Conservation (phyloP, 2,329 filamentous ascomycete species). For the Sphaerostilbella broomeana region DNA sequence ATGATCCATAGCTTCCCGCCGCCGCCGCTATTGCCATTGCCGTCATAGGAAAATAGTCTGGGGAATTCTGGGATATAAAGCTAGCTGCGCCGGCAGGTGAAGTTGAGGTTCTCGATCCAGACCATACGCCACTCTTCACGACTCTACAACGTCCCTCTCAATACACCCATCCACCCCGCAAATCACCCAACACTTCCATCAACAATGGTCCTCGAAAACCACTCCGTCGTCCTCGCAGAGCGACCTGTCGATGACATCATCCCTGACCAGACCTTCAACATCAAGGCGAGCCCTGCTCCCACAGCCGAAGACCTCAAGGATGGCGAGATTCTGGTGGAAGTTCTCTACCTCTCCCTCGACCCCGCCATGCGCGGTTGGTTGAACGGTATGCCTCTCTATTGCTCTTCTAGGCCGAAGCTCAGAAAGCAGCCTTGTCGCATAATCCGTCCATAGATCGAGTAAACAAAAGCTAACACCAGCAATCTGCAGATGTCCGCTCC, state of each 20-base stretch:
- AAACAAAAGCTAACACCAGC: no score
- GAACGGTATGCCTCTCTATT: constrained; percentile 37
- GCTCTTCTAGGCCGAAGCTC: neutral
- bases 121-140: neutral
- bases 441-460: no score
- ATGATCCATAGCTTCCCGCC: no score
- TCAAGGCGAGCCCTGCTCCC: constrained; percentile 45
- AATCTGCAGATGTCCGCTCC: constrained; percentile 40
- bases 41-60: neutral
- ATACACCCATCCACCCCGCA: neutral
- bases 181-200: neutral
- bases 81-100: neutral
- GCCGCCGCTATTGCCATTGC: no score
- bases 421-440: no score
- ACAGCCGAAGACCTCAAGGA: constrained; percentile 49
- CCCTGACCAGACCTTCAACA: constrained; percentile 57
- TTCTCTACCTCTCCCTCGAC: constrained; percentile 61
- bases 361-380: constrained; percentile 73
- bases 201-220: constrained; percentile 39
- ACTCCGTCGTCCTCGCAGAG: constrained; percentile 54
- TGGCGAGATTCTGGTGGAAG: constrained; percentile 56
- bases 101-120: neutral
- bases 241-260: constrained; percentile 55
- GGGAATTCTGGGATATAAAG: constrained; percentile 11
- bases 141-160: neutral